Evolutionary conservation across 1,284 basidiomycete genomes (phyloP).

Genomic region (Leccinum angustisporum): DNA sequence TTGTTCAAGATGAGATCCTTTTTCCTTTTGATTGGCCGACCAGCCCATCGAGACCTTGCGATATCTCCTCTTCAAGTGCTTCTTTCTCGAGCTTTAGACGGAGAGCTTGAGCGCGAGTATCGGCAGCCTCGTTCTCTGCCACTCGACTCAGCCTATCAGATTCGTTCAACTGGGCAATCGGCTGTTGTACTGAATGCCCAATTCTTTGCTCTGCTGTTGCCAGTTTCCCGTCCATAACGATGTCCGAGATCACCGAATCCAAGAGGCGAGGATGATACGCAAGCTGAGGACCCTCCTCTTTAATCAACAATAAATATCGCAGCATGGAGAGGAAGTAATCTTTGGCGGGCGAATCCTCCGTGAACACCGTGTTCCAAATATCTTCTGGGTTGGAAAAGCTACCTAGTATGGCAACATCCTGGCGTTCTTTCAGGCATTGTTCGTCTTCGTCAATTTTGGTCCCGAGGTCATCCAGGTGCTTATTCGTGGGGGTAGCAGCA

Average conservation of each 20-base stretch:
- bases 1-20: slow-evolving; percentile 72
- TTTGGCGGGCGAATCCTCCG: slow-evolving; percentile 76
- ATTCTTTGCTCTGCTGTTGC: slow-evolving; percentile 83
- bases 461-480: slow-evolving; percentile 69
- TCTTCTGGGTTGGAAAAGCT: slow-evolving; percentile 84
- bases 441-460: slow-evolving; percentile 78
- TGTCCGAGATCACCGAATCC: slow-evolving; percentile 89
- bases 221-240: slow-evolving; percentile 92
- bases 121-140: slow-evolving; percentile 77
- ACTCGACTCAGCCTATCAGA: slow-evolving; percentile 76
- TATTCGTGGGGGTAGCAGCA: slow-evolving; percentile 64
- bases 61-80: slow-evolving; percentile 77
- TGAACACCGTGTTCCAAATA: slow-evolving; percentile 76
- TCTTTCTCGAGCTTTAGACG: slow-evolving; percentile 73
- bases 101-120: slow-evolving; percentile 63
- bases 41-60: slow-evolving; percentile 78
- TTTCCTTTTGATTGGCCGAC: slow-evolving; percentile 82
- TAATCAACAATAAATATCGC: slow-evolving; percentile 90
- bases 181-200: slow-evolving; percentile 86
- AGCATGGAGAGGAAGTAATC: slow-evolving; percentile 91
- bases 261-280: slow-evolving; percentile 92
- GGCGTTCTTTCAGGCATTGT: slow-evolving; percentile 69
- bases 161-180: slow-evolving; percentile 91
- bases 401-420: slow-evolving; percentile 76
- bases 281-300: slow-evolving; percentile 82